Base-by-base conservation (phyloP, 768 basidiomycete genomes). In the Termitomyces eurrhizus region DNA sequence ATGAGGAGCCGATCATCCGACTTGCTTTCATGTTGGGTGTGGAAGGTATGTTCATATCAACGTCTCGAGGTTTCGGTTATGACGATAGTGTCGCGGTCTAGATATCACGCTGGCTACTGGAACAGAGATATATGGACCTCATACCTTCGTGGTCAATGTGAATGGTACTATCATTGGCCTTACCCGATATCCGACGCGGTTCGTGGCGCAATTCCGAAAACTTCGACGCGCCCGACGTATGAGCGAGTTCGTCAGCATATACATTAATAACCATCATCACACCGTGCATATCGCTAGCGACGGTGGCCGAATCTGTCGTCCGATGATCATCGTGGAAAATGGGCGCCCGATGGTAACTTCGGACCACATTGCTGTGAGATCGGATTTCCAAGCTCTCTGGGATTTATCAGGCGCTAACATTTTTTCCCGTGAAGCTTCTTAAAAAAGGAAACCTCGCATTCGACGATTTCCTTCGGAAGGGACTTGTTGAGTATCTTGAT, bases 211-310 rank as follows among this genome's bases (percentile, higher is more conserved):
- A 66, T 97, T 98, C 79, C 87, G 97, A 60, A 91, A 90, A 70
- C 83, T 99, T 52, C 88, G 97, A 64, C 87, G 97, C 60, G 93
- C 94, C 3, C 89, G 95, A 52, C 83, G 92, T 42, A 83, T 96
- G 68, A 97, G 92, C 70, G 97, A 98, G 74, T 99, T 99, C 73
- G 93, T 99, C 64, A 89, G 92, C 71, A 84, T 97, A 65, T 99
- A 95, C 74, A 91, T 93, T 74, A 97, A 98, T 71, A 86, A 95
- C 66, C 95, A 97, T 73, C 97, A 99, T 70, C 85, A 83, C 45
- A 87, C 93, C 13, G 94, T 99, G 37, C 93, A 98, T 66, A 96
- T 99, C 64, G 95, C 97, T 4, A 89, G 92, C 66, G 97, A 99
- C 69, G 97, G 97, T 32, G 97, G 97, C 2, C 87, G 97, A 37